These are phyloP conservation scores for Saccharomyces eubayanus DNA, from an alignment of 805 yeast species.

Conservation along the genomic window DNA sequence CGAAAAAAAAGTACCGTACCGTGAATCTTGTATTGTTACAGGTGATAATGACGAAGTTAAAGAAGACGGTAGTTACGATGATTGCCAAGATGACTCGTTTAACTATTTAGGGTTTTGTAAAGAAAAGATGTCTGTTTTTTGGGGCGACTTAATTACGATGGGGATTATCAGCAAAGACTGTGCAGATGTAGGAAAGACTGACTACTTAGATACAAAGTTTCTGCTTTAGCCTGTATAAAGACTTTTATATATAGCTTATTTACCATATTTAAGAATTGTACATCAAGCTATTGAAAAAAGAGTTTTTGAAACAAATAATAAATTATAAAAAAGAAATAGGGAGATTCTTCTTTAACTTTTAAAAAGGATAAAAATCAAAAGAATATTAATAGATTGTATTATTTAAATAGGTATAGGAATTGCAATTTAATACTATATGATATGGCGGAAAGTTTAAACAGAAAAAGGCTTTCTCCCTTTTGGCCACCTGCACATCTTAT, in stretches of 20 bases:
- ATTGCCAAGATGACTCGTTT: constrained; percentile 48
- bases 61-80: constrained; percentile 10
- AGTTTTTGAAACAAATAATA: background rate
- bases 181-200: constrained; percentile 1
- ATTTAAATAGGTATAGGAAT: background rate
- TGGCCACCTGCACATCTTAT: no score
- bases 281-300: background rate
- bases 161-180: constrained; percentile 37
- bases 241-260: background rate
- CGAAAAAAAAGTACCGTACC: constrained; percentile 15
- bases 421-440: background rate
- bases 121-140: constrained; percentile 60
- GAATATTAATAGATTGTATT: background rate
- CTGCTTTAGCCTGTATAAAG: background rate
- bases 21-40: background rate
- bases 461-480: no score
- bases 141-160: constrained; percentile 62
- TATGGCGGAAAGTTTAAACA: no score
- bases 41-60: constrained; percentile 22
- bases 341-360: background rate
- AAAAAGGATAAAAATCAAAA: background rate
- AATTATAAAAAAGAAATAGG: background rate
- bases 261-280: background rate
- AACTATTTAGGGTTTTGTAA: constrained; percentile 64
- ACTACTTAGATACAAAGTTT: constrained; percentile 3